Base-by-base conservation (phyloP, 1,284 basidiomycete genomes). In the Volvariella volvacea region DNA sequence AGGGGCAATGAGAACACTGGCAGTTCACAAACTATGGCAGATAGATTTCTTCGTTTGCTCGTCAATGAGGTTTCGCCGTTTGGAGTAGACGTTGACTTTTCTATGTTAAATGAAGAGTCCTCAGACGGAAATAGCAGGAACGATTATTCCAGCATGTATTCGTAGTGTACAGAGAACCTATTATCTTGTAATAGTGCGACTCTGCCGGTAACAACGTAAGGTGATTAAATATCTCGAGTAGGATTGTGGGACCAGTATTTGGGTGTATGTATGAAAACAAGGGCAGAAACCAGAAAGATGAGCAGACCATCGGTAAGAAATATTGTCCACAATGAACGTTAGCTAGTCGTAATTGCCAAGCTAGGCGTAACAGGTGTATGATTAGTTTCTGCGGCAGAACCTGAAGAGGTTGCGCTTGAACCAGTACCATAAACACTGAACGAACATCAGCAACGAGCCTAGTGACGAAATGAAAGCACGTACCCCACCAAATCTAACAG, bases 401-500 rank as follows among this genome's bases (percentile, higher is more conserved):
- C 83, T 72, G 78, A 90, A 91, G 39, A 91, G 63, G 64, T 89
- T 89, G 51, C 88, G 77, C 64, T 76, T 86, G 71, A 90, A 78
- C 73, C 82, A 88, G 70, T 90, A 91, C 63, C 60, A 88, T 53
- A 90, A 58, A 60, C 87, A 90, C 87, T 90, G 53, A 39, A 33
- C 16, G 46, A 25, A 31, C 17, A 43, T 64, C 42, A 61, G 50
- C n/a, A 28, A 45, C 25, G 21, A 15, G 4, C 37, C 25, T 25
- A 30, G 22, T 2, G n/a, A 30, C 20, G 39, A 1, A 17, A 45
- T 45, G 25, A 16, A 44, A 39, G 19, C 1, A 79, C 89, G 59
- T 64, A 92, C 90, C 55, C 91, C 91, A 31, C 66, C 49, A 64
- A 98, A 94, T 37, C 92, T 79, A 53, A 97, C 79, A 34, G 78